Percentiles rank a stretch among this genome's conserved stretches.
These are phyloP conservation scores for Neonothopanus nambi DNA, from an alignment of 1,284 basidiomycete species.

Conservation along the genomic window DNA sequence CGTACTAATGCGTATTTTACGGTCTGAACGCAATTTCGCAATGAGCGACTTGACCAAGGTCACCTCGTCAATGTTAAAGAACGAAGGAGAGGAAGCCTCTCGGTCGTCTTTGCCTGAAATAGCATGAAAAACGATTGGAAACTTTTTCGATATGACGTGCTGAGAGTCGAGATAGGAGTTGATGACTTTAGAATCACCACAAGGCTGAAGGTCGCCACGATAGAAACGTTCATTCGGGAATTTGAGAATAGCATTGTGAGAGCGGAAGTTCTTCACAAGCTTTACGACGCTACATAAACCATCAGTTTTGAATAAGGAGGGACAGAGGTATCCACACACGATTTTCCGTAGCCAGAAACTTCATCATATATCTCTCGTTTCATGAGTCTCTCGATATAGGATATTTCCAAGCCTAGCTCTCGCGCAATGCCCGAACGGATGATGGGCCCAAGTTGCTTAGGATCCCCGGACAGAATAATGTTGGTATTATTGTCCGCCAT, in stretches of 20 bases:
- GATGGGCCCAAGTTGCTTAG: constrained; percentile 63
- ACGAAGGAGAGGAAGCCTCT: constrained; percentile 46
- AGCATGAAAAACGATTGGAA: constrained; percentile 50
- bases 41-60: constrained; percentile 42
- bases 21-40: constrained; percentile 29
- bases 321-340: constrained; percentile 33
- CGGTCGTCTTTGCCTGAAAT: constrained; percentile 43
- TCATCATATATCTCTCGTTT: constrained; percentile 44
- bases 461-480: constrained; percentile 60
- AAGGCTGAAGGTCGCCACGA: constrained; percentile 45
- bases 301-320: background rate
- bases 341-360: constrained; percentile 35
- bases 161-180: constrained; percentile 34
- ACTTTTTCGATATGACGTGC: constrained; percentile 33
- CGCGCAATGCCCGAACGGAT: constrained; percentile 51
- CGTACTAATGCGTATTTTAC: constrained; percentile 42
- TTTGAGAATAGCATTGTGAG: constrained; percentile 53
- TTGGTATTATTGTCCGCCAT: constrained; percentile 54
- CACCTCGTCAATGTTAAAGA: constrained; percentile 48
- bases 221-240: constrained; percentile 64
- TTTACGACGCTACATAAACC: constrained; percentile 41
- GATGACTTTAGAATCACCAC: constrained; percentile 37
- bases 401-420: constrained; percentile 50
- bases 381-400: constrained; percentile 63
- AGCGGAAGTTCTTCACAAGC: constrained; percentile 58